A percentile compares a stretch with the other conserved stretches of the same genome.
Evolutionary conservation across 345 rosid species (phyloP).

Genomic region (Raphanus raphanistrum): DNA sequence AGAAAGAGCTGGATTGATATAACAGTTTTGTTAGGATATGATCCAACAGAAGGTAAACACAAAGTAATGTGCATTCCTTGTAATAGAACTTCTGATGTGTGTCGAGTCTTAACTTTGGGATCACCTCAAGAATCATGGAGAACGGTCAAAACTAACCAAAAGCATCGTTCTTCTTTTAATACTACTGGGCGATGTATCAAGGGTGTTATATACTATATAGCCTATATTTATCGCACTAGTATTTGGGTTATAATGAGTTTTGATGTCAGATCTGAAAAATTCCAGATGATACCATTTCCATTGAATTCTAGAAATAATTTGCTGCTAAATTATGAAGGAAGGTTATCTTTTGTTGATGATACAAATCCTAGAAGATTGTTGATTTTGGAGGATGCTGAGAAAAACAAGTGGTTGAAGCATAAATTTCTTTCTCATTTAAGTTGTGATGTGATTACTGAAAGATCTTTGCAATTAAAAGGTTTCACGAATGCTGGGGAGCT

Average conservation of each 20-base stretch:
- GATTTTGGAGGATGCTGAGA: conserved; percentile 1
- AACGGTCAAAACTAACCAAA: neutral
- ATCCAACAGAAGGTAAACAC: neutral
- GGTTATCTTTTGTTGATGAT: neutral
- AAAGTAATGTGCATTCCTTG: neutral
- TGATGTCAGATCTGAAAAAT: neutral
- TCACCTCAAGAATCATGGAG: conserved; percentile 8
- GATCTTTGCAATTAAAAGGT: too few relatives aligned
- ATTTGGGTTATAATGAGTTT: neutral
- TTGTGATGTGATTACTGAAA: too few relatives aligned
- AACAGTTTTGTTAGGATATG: neutral
- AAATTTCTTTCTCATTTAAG: too few relatives aligned
- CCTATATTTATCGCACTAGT: neutral
- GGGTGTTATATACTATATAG: neutral
- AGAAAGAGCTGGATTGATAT: neutral
- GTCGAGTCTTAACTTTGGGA: conserved; percentile 5
- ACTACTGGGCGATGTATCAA: neutral
- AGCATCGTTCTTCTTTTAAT: neutral
- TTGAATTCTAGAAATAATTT: neutral
- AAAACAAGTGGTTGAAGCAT: neutral
- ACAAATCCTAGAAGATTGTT: neutral
- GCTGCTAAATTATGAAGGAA: neutral
- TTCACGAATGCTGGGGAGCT: neutral
- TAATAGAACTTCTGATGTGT: neutral
- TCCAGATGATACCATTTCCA: neutral